Percentiles rank a stretch among this genome's conserved stretches.
Evolutionary conservation across 768 basidiomycete genomes (phyloP).

Genomic region (Strobilomyces echinocephalus): DNA sequence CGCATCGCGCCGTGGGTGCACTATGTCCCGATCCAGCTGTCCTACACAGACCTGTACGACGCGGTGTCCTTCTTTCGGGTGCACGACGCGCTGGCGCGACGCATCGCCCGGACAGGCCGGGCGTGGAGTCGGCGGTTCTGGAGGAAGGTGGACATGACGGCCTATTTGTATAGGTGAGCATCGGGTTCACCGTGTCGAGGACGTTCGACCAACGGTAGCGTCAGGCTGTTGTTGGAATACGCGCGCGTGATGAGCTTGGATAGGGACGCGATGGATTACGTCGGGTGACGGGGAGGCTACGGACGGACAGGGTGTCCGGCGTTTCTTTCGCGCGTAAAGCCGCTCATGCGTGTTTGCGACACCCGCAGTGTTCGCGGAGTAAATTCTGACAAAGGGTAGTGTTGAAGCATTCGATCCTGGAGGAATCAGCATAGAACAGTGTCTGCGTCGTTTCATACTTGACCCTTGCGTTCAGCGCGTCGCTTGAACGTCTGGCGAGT

Average conservation of each 20-base stretch:
- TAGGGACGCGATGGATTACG: conserved; percentile 40
- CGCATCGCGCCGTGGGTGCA: conserved; percentile 67
- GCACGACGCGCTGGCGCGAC: conserved; percentile 55
- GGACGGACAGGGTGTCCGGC: no score
- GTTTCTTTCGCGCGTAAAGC: no score
- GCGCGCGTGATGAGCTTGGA: conserved; percentile 47
- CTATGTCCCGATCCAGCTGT: conserved; percentile 65
- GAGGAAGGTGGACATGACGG: conserved; percentile 55
- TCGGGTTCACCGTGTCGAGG: no score
- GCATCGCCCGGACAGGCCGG: conserved; percentile 53
- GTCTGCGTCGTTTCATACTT: no score
- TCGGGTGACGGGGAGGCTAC: background rate
- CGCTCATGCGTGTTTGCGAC: no score
- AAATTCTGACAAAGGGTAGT: no score
- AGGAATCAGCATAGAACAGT: no score
- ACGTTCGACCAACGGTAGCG: background rate
- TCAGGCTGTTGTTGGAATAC: conserved; percentile 51
- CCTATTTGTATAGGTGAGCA: conserved; percentile 54
- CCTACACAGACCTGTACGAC: conserved; percentile 67
- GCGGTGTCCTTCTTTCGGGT: conserved; percentile 67
- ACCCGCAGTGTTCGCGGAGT: no score
- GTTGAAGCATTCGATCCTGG: no score
- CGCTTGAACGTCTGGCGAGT: no score
- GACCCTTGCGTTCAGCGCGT: no score
- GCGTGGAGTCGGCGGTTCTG: conserved; percentile 56